Base-by-base conservation (phyloP, 306 rosid species). In the Luffa aegyptiaca region DNA sequence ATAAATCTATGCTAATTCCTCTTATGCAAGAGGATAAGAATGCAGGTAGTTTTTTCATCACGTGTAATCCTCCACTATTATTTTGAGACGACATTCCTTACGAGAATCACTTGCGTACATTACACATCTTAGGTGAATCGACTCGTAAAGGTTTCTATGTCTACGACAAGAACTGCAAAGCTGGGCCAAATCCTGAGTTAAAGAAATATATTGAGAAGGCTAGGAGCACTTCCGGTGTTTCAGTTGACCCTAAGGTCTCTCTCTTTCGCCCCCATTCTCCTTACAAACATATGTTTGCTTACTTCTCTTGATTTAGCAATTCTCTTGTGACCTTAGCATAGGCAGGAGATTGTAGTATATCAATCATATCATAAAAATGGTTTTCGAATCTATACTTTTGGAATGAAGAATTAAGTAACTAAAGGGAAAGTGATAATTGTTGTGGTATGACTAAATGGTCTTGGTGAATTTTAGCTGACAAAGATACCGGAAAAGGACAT, bases 11-110 rank as follows among this genome's bases (percentile, higher is more conserved):
- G 97, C 88, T 95, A 79, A 86, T 95, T 80, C 94, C 96, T 9
- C 86, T 93, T 75, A 46, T 95, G 93, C 97, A 88, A 83, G 97
- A 88, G 84, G 94, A 95, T 79, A 93, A 94, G 75, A 89, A 92
- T 72, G 90, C 97, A 72, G 99, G 99, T 93, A 82, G 75, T 49
- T 37, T 80, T 72, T 16, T 35, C 26, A 9, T 35, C 37, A 44
- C 2, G 13, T 10, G 36, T n/a, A 33, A 44, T 69, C 55, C 14
- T 70, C 5, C 8, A 5, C 21, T 18, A 18, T 14, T 35, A 64
- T 37, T 64, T 70, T 3, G 6, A 45, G 33, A n/a, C 41, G 13
- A 69, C 56, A 72, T 52, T 35, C 2, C 79, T 75, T 75, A 31
- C 0, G 10, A 52, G 20, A 74, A 49, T 74, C 21, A 21, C 13